Conservation (phyloP, 2,329 filamentous ascomycete genomes). For the Xylariaceae sp. region DNA sequence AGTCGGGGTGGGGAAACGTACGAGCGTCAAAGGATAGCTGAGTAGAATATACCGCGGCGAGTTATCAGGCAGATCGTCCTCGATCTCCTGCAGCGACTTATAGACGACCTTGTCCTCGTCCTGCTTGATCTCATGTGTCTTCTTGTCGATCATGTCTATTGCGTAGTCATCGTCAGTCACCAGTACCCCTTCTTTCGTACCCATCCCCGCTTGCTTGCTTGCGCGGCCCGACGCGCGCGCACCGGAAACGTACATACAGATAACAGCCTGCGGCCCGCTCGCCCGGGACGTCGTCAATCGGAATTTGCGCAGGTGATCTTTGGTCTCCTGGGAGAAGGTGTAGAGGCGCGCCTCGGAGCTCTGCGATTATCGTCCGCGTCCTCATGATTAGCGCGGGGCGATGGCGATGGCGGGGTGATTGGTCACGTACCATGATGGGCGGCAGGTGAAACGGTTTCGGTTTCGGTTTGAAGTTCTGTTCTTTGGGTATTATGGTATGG, state of each 20-base stretch:
- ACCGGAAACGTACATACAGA: slow-evolving; percentile 66
- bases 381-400: slow-evolving; percentile 9
- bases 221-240: too few species aligned
- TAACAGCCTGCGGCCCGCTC: slow-evolving; percentile 78
- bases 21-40: slow-evolving; percentile 84
- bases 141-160: slow-evolving; percentile 82
- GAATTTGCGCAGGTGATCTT: slow-evolving; percentile 88
- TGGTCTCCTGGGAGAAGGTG: slow-evolving; percentile 86
- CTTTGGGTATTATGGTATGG: neutral
- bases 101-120: slow-evolving; percentile 74
- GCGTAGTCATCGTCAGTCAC: neutral
- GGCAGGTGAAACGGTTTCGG: neutral
- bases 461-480: too few species aligned
- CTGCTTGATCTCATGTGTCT: slow-evolving; percentile 81
- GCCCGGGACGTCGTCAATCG: slow-evolving; percentile 83
- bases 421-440: slow-evolving; percentile 16
- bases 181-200: neutral
- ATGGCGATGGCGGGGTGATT: slow-evolving; percentile 11
- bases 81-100: slow-evolving; percentile 71
- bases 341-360: slow-evolving; percentile 84
- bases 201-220: too few species aligned
- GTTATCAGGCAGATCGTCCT: slow-evolving; percentile 87
- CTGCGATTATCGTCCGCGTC: slow-evolving; percentile 25
- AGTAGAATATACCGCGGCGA: slow-evolving; percentile 84
- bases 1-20: slow-evolving; percentile 38